Evolutionary conservation across 768 basidiomycete genomes (phyloP).

Genomic region (Leccinum rimulosum): DNA sequence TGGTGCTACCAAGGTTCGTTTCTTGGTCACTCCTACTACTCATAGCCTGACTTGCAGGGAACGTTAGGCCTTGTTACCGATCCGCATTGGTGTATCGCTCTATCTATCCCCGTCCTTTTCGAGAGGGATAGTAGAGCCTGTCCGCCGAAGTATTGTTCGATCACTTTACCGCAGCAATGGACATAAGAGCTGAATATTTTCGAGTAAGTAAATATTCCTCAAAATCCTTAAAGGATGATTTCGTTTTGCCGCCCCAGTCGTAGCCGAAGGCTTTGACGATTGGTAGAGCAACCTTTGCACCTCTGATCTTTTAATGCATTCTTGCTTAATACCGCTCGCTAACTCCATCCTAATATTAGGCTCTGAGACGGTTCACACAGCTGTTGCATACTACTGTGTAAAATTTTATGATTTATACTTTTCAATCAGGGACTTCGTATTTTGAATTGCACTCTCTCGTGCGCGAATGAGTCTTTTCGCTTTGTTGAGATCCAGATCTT

Average conservation of each 20-base stretch:
- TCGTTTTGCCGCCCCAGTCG: slow-evolving; percentile 74
- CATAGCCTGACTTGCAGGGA: neutral
- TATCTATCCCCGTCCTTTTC: slow-evolving; percentile 76
- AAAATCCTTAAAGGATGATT: slow-evolving; percentile 45
- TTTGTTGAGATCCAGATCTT: slow-evolving; percentile 53
- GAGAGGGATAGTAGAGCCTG: slow-evolving; percentile 60
- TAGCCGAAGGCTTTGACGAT: slow-evolving; percentile 63
- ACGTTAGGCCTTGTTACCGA: slow-evolving; percentile 65
- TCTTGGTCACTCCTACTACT: neutral
- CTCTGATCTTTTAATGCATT: slow-evolving; percentile 42
- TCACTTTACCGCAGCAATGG: slow-evolving; percentile 14
- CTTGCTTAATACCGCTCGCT: slow-evolving; percentile 5
- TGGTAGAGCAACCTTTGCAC: slow-evolving; percentile 62
- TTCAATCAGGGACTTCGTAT: slow-evolving; percentile 54
- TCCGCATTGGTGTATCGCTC: slow-evolving; percentile 68
- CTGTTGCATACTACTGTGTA: slow-evolving; percentile 5
- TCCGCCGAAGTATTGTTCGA: slow-evolving; percentile 35
- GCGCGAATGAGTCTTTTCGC: slow-evolving; percentile 67
- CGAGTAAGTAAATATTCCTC: slow-evolving; percentile 29
- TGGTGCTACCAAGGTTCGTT: slow-evolving; percentile 67
- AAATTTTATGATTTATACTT: slow-evolving; percentile 29
- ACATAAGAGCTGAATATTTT: neutral
- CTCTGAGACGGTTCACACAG: slow-evolving; percentile 2
- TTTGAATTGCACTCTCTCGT: slow-evolving; percentile 64
- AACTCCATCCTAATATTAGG: slow-evolving; percentile 1